phyloP scores from a whole-genome alignment of 768 basidiomycete species.

The Pleurotus pulmonarius region DNA sequence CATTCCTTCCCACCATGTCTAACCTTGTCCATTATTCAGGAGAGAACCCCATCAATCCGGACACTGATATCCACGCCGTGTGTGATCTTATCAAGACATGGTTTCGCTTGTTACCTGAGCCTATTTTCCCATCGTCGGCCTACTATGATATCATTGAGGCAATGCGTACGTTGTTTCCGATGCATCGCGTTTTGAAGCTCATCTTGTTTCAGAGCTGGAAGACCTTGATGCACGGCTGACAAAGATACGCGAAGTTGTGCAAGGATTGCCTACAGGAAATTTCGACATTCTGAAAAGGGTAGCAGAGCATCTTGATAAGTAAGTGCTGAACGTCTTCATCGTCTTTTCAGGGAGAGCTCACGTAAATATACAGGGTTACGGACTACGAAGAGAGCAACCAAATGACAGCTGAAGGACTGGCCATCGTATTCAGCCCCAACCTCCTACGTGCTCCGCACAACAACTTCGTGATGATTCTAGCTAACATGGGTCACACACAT shows the following conservation, averaged over 20 bases:
- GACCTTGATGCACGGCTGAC: constrained; percentile 64
- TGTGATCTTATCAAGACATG: constrained; percentile 83
- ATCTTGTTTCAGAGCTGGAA: constrained; percentile 49
- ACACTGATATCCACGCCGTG: constrained; percentile 77
- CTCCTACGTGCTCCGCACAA: constrained; percentile 74
- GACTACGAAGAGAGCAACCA: constrained; percentile 87
- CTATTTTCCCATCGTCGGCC: constrained; percentile 66
- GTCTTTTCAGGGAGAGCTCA: neutral
- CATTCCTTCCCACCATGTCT: neutral
- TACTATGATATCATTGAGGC: constrained; percentile 70
- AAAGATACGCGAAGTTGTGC: constrained; percentile 65
- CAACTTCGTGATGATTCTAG: constrained; percentile 71
- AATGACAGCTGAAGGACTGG: constrained; percentile 82
- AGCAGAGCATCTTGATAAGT: constrained; percentile 81
- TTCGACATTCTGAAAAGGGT: constrained; percentile 79
- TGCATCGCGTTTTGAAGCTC: neutral
- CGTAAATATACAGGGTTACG: constrained; percentile 53
- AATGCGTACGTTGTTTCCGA: constrained; percentile 44
- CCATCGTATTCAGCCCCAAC: constrained; percentile 85
- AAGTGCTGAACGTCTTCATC: constrained; percentile 13
- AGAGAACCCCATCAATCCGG: constrained; percentile 53
- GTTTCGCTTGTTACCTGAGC: constrained; percentile 80
- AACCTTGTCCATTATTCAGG: constrained; percentile 28
- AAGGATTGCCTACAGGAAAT: constrained; percentile 64
- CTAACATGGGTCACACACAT: constrained; percentile 77